A percentile compares a stretch with the other conserved stretches of the same genome.
phyloP scores from a whole-genome alignment of 2,329 filamentous ascomycete genomes.

The Cadophora sp. region DNA sequence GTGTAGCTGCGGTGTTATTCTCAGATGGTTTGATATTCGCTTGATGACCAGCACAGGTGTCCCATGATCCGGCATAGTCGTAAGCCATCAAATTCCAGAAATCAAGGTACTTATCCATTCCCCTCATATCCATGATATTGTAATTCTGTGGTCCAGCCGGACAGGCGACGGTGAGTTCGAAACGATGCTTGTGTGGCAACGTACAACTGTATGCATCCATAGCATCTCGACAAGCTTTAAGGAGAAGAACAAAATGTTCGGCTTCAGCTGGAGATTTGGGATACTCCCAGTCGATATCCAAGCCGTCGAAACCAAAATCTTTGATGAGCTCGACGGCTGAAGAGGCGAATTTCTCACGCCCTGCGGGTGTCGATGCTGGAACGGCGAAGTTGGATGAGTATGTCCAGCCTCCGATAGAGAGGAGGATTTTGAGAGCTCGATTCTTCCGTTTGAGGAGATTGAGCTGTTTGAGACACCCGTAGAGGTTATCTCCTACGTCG shows the following conservation, averaged over 20 bases:
- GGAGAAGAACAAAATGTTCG: conserved; percentile 63
- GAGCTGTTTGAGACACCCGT: conserved; percentile 89
- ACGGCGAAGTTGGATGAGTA: conserved; percentile 84
- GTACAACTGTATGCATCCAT: conserved; percentile 63
- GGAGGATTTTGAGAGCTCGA: conserved; percentile 82
- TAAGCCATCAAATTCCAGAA: conserved; percentile 90
- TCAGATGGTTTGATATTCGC: conserved; percentile 74
- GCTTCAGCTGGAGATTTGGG: conserved; percentile 63
- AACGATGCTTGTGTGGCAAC: conserved; percentile 53
- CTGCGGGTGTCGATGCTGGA: conserved; percentile 73
- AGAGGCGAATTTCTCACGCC: conserved; percentile 74
- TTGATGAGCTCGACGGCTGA: conserved; percentile 78
- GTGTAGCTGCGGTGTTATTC: conserved; percentile 68
- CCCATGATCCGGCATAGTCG: conserved; percentile 87
- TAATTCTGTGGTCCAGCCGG: conserved; percentile 69
- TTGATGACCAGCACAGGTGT: conserved; percentile 73
- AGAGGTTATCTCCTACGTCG: conserved; percentile 78
- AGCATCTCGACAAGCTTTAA: conserved; percentile 60
- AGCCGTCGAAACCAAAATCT: conserved; percentile 78
- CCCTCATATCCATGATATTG: conserved; percentile 64
- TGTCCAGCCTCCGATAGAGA: conserved; percentile 93
- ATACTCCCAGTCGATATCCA: conserved; percentile 75
- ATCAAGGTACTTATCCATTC: conserved; percentile 71
- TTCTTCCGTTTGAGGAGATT: conserved; percentile 83
- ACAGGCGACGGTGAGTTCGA: conserved; percentile 69